These are phyloP conservation scores for Entoloma clypeatum DNA, from an alignment of 1,284 basidiomycete genomes.

Conservation along the genomic window DNA sequence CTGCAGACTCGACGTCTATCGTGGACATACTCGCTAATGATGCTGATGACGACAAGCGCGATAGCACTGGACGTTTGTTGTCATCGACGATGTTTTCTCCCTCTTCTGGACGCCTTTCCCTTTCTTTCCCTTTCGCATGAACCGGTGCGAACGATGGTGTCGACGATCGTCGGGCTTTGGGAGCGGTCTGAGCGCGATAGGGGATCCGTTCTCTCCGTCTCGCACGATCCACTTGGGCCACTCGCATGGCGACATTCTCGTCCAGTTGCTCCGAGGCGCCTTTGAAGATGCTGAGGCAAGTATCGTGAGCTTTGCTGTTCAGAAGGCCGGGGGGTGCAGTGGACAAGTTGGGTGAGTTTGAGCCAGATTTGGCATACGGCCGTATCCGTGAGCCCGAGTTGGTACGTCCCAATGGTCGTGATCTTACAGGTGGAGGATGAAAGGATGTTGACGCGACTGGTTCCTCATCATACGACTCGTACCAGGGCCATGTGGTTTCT, in stretches of 20 bases:
- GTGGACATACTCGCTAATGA: background rate
- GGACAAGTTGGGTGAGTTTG: constrained; percentile 8
- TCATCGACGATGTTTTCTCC: too few relatives aligned
- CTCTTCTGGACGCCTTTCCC: too few relatives aligned
- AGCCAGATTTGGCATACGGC: constrained; percentile 7
- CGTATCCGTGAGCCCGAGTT: constrained; percentile 14
- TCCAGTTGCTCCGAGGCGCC: constrained; percentile 17
- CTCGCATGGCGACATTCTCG: constrained; percentile 9
- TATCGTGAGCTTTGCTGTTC: constrained; percentile 12
- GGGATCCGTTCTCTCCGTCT: constrained; percentile 5
- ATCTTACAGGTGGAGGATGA: background rate
- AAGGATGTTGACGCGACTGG: constrained; percentile 7
- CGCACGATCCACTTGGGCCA: background rate
- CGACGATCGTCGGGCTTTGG: too few relatives aligned
- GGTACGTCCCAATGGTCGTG: constrained; percentile 13
- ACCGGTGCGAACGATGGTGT: too few relatives aligned
- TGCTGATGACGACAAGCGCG: background rate
- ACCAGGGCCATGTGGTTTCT: constrained; percentile 7
- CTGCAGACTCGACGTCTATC: background rate
- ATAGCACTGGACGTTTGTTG: too few relatives aligned
- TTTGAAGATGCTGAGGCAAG: constrained; percentile 12
- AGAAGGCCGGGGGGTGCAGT: constrained; percentile 13
- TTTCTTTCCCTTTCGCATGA: too few relatives aligned
- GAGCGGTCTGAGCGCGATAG: constrained; percentile 1
- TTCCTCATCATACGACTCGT: background rate